A percentile compares a stretch with the other conserved stretches of the same genome.
phyloP scores from a whole-genome alignment of 106 monocot genomes.

The Narthecium ossifragum region DNA sequence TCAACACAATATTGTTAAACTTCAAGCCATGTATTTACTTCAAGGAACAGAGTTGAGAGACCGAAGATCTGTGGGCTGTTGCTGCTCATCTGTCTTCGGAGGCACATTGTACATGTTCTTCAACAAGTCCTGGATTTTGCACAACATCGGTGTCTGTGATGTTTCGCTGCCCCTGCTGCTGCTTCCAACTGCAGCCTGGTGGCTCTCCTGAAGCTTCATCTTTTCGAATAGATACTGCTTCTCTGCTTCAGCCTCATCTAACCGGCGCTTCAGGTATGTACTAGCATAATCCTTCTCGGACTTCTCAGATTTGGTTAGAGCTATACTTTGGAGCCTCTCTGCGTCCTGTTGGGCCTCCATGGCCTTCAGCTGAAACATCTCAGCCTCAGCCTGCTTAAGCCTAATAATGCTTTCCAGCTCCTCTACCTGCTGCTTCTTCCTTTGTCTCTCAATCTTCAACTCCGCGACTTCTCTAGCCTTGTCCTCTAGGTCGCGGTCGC shows the following conservation, averaged over 20 bases:
- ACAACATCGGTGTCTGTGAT: conserved; percentile 55
- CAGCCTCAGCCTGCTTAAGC: conserved; percentile 88
- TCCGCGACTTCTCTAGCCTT: conserved; percentile 72
- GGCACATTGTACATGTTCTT: conserved; percentile 66
- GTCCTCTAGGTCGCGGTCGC: conserved; percentile 86
- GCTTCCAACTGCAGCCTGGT: conserved; percentile 15
- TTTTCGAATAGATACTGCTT: conserved; percentile 86
- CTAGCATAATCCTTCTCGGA: conserved; percentile 94
- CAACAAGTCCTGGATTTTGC: conserved; percentile 82
- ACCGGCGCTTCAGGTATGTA: conserved; percentile 71
- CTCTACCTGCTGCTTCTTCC: conserved; percentile 81
- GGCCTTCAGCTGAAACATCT: conserved; percentile 97
- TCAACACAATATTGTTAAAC: too few relatives aligned
- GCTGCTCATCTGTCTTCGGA: conserved; percentile 52
- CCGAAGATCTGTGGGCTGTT: conserved; percentile 25
- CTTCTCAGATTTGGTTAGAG: conserved; percentile 71
- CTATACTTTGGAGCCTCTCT: conserved; percentile 84
- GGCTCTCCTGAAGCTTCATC: conserved; percentile 90
- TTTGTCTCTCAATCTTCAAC: conserved; percentile 73
- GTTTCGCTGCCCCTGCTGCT: conserved; percentile 31
- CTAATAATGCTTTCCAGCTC: conserved; percentile 96
- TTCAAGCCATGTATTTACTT: too few relatives aligned
- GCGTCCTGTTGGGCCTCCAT: conserved; percentile 87
- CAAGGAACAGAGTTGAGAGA: conserved; percentile 8
- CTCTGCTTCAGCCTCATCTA: conserved; percentile 95